Conservation (phyloP, 2,329 filamentous ascomycete genomes). For the Epichloe hybrida region DNA sequence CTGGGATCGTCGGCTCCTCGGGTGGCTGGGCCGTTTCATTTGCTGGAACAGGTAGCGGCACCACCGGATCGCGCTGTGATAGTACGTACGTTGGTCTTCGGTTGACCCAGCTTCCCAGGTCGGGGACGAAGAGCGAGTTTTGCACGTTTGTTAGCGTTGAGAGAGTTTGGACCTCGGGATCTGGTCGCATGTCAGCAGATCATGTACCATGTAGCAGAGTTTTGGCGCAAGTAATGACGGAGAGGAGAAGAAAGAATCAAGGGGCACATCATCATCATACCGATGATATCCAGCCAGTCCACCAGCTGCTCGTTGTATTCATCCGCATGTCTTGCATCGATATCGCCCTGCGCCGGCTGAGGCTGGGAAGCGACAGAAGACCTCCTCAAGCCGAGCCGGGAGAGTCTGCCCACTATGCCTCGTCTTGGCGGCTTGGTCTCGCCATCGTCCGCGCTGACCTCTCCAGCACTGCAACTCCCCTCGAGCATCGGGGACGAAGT, state of each 20-base stretch:
- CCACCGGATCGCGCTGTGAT: conserved; percentile 25
- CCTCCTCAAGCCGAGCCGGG: conserved; percentile 2
- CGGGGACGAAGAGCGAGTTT: conserved; percentile 76
- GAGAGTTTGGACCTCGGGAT: conserved; percentile 71
- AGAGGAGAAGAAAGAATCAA: neutral
- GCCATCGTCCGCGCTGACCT: neutral
- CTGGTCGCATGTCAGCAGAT: conserved; percentile 27
- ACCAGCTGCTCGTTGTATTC: conserved; percentile 27
- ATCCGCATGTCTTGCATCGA: conserved; percentile 12
- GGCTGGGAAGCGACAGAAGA: neutral
- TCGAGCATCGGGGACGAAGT: conserved; percentile 11
- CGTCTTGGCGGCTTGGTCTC: neutral
- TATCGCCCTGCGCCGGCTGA: conserved; percentile 1
- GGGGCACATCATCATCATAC: conserved; percentile 11
- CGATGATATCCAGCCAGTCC: conserved; percentile 27
- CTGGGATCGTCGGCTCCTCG: conserved; percentile 8
- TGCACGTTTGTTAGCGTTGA: conserved; percentile 81
- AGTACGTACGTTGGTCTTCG: conserved; percentile 67
- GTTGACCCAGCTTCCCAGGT: conserved; percentile 64
- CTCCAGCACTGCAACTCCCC: conserved; percentile 1
- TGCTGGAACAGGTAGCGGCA: neutral
- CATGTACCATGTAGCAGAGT: no score
- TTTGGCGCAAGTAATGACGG: neutral
- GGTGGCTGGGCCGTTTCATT: neutral
- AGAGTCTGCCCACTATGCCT: conserved; percentile 4